A percentile compares a stretch with the other conserved stretches of the same genome.
Conservation (phyloP, 176 grass and related monocot species). For the Luzula sylvatica region DNA sequence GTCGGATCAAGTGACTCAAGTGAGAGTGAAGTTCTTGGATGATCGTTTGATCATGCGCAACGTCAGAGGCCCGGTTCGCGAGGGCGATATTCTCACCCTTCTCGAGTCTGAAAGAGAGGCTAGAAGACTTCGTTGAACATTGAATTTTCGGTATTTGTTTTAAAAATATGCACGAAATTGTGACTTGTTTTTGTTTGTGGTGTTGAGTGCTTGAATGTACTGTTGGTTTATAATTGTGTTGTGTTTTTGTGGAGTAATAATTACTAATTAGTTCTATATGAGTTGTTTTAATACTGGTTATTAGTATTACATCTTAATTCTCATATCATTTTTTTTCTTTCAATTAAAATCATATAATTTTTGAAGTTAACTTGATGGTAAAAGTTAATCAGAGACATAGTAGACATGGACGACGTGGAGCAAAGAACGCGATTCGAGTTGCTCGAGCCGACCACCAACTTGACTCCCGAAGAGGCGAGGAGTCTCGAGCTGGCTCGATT, state of each 20-base stretch:
- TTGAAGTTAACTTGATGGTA: too few relatives aligned
- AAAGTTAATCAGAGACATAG: too few relatives aligned
- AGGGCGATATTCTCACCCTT: conserved; percentile 74
- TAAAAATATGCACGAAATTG: not conserved
- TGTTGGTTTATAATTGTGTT: too few relatives aligned
- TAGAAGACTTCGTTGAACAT: conserved; percentile 60
- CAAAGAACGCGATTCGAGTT: conserved; percentile 55
- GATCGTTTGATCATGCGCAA: conserved; percentile 94
- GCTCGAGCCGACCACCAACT: conserved; percentile 42
- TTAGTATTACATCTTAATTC: too few relatives aligned
- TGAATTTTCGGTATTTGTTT: not conserved
- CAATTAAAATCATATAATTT: too few relatives aligned
- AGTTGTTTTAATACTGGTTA: too few relatives aligned
- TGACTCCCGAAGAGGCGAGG: conserved; percentile 73
- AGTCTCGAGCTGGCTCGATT: conserved; percentile 80
- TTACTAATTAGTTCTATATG: too few relatives aligned
- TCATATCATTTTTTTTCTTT: too few relatives aligned
- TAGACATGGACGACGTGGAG: conserved; percentile 63
- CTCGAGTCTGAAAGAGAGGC: conserved; percentile 88
- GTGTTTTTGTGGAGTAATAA: too few relatives aligned
- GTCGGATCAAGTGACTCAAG: conserved; percentile 87
- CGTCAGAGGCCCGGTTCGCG: conserved; percentile 62
- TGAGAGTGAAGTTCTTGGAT: conserved; percentile 87
- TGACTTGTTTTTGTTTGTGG: too few relatives aligned
- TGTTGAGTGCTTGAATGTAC: too few relatives aligned